These are phyloP conservation scores for Fusarium nurragi DNA, from an alignment of 2,329 filamentous ascomycete genomes.

Conservation along the genomic window DNA sequence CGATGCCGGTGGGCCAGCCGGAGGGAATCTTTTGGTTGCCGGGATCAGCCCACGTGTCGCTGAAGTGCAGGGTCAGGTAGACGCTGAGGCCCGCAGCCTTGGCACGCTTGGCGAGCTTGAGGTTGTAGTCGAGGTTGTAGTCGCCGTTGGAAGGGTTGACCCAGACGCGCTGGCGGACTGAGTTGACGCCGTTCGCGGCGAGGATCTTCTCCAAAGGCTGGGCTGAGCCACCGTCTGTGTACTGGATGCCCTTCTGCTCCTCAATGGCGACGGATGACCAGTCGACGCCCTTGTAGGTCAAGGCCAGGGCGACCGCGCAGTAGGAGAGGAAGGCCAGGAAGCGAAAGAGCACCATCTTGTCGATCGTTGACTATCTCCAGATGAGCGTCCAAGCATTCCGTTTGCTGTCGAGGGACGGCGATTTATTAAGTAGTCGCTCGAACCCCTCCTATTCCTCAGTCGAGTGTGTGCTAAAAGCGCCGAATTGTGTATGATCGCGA, in stretches of 20 bases:
- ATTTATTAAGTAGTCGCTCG: conserved; percentile 9
- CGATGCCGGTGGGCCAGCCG: conserved; percentile 70
- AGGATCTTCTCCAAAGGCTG: conserved; percentile 72
- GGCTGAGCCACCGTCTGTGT: conserved; percentile 64
- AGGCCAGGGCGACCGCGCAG: conserved; percentile 48
- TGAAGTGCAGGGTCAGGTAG: conserved; percentile 72
- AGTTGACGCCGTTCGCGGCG: conserved; percentile 70
- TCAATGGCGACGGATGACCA: conserved; percentile 74
- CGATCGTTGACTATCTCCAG: neutral
- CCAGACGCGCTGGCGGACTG: conserved; percentile 76
- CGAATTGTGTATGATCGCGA: neutral
- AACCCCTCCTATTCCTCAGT: neutral
- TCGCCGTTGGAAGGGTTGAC: conserved; percentile 71
- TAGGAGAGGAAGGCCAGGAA: conserved; percentile 28
- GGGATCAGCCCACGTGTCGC: conserved; percentile 78
- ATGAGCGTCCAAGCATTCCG: neutral
- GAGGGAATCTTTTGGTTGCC: conserved; percentile 68
- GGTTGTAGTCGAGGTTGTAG: conserved; percentile 76
- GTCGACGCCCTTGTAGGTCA: conserved; percentile 74
- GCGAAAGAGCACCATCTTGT: conserved; percentile 27
- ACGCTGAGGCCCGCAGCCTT: conserved; percentile 69
- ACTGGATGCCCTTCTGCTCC: conserved; percentile 68
- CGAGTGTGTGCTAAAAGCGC: neutral
- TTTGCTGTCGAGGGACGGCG: neutral
- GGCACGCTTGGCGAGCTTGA: conserved; percentile 72